phyloP scores from a whole-genome alignment of 805 yeast species.

The Candida awuae region DNA sequence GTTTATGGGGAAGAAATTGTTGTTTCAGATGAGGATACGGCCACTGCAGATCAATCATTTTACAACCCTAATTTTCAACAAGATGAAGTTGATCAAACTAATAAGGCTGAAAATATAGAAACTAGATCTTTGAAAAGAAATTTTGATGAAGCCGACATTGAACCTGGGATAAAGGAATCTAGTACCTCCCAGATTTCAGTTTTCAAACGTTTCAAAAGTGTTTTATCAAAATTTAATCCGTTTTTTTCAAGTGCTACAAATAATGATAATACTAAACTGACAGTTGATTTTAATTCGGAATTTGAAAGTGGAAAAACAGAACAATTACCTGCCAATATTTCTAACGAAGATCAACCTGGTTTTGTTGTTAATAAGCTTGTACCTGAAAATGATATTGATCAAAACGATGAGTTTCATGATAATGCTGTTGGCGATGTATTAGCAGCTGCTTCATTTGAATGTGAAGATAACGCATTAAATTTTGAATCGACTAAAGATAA shows the following conservation, averaged over 20 bases:
- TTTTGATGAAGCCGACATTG: background rate
- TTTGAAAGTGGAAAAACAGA: constrained; percentile 2
- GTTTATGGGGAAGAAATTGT: constrained; percentile 5
- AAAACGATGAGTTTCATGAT: too few relatives aligned
- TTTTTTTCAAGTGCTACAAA: background rate
- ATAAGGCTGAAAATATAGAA: background rate
- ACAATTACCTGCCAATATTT: too few relatives aligned
- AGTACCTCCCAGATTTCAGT: background rate
- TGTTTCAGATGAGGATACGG: background rate
- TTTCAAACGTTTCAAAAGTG: constrained; percentile 7
- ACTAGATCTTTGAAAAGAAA: background rate
- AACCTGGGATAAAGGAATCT: background rate
- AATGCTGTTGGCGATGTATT: too few relatives aligned
- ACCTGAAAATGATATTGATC: too few relatives aligned
- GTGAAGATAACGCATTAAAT: too few relatives aligned
- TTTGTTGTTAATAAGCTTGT: too few relatives aligned
- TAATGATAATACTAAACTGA: background rate
- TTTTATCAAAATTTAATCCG: background rate
- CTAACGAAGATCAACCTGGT: too few relatives aligned
- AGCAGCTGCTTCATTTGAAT: too few relatives aligned
- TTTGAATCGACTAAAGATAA: too few relatives aligned
- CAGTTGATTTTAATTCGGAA: constrained; percentile 3
- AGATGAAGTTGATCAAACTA: background rate
- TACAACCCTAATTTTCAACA: background rate
- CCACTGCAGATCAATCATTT: constrained; percentile 8